Evolutionary conservation across 768 basidiomycete species (phyloP).

Genomic region (Tylopilus felleus): DNA sequence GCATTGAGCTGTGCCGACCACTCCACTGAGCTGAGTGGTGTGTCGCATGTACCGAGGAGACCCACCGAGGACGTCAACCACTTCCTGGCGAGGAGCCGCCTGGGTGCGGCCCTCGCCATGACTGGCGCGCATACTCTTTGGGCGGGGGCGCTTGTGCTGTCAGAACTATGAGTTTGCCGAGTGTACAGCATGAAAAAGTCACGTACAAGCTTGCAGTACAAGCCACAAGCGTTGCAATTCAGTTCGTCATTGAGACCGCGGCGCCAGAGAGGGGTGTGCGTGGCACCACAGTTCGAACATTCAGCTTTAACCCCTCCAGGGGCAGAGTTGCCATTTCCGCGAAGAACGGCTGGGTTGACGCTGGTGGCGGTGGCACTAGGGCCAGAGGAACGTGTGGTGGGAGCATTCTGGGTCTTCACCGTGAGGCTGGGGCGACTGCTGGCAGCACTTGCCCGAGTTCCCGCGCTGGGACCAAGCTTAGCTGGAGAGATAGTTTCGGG

Average conservation of each 20-base stretch:
- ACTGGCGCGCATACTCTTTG: constrained; percentile 80
- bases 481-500: constrained; percentile 58
- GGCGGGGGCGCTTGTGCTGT: constrained; percentile 84
- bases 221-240: constrained; percentile 85
- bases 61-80: constrained; percentile 71
- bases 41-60: constrained; percentile 32
- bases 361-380: constrained; percentile 65
- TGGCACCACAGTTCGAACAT: constrained; percentile 86
- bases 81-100: constrained; percentile 61
- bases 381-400: constrained; percentile 50
- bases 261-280: constrained; percentile 85
- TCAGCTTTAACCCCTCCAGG: constrained; percentile 71
- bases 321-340: constrained; percentile 35
- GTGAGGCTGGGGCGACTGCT: constrained; percentile 56
- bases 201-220: constrained; percentile 82
- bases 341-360: constrained; percentile 44
- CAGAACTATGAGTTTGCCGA: neutral
- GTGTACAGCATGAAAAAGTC: neutral
- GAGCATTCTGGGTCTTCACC: constrained; percentile 49
- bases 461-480: constrained; percentile 53
- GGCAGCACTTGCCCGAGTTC: constrained; percentile 44
- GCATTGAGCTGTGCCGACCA: constrained; percentile 63
- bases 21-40: constrained; percentile 28
- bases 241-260: constrained; percentile 84
- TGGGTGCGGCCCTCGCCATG: constrained; percentile 71